Evolutionary conservation across 2,329 filamentous ascomycete species (phyloP).

Genomic region (Colletotrichum phormii): DNA sequence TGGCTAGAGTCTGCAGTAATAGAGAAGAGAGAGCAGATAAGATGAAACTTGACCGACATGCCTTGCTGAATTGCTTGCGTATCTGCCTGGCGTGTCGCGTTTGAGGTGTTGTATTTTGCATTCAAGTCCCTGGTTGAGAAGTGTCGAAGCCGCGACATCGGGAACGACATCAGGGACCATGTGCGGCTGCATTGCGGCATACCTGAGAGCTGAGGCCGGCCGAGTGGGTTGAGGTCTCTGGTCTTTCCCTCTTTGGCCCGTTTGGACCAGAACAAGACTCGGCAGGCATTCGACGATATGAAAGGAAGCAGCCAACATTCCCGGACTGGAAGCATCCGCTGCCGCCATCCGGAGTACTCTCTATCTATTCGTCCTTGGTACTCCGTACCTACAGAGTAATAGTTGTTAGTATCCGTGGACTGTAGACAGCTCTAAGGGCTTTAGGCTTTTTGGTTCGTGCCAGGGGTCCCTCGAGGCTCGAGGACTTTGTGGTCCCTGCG

Average conservation of each 20-base stretch:
- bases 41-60: conserved; percentile 24
- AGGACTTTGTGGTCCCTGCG: conserved; percentile 10
- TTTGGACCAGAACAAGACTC: background rate
- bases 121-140: background rate
- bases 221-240: background rate
- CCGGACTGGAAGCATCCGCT: background rate
- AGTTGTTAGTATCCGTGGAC: background rate
- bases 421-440: conserved; percentile 8
- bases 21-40: background rate
- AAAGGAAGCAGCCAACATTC: conserved; percentile 22
- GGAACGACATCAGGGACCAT: conserved; percentile 6
- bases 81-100: conserved; percentile 24
- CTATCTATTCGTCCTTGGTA: background rate
- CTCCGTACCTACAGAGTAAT: too few species aligned
- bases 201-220: background rate
- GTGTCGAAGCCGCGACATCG: background rate
- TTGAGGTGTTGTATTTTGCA: conserved; percentile 20
- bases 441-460: conserved; percentile 18
- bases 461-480: conserved; percentile 8
- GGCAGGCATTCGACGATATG: conserved; percentile 21
- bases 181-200: conserved; percentile 2
- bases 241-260: background rate
- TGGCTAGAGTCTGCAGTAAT: too few species aligned
- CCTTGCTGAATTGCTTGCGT: conserved; percentile 14
- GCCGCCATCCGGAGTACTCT: background rate